These are phyloP conservation scores for Russula olivacea DNA, from an alignment of 768 basidiomycete genomes.

Conservation along the genomic window DNA sequence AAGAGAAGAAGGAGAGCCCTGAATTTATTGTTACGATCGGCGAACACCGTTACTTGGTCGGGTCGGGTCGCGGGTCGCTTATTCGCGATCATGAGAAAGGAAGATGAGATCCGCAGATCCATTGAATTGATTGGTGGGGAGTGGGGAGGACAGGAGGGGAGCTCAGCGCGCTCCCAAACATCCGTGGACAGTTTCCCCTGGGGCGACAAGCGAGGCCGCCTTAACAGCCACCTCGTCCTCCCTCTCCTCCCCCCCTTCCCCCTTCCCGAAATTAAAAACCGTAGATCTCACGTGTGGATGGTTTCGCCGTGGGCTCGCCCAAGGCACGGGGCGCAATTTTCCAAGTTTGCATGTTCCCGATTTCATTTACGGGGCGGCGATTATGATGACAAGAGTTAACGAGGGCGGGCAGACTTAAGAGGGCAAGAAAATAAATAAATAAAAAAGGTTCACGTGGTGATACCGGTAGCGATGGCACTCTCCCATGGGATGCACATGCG, in stretches of 20 bases:
- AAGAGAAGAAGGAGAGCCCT: not conserved
- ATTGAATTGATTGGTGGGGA: not conserved
- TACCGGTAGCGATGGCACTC: no score
- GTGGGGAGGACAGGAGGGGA: not conserved
- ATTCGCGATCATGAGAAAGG: not conserved
- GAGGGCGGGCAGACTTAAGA: slow-evolving; percentile 4
- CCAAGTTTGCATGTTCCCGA: not conserved
- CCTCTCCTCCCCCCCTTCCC: no score
- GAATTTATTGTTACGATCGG: slow-evolving; percentile 21
- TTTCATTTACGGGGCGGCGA: not conserved
- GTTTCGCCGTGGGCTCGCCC: not conserved
- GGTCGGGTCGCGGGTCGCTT: no score
- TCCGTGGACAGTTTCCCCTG: no score
- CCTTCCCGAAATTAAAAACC: not conserved
- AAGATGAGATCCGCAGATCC: slow-evolving; percentile 10
- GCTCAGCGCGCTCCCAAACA: no score
- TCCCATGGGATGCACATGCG: no score
- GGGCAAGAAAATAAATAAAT: not conserved
- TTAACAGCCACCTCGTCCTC: not conserved
- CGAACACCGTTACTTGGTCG: not conserved
- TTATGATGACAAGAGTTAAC: no score
- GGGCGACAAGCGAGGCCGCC: not conserved
- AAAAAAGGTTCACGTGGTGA: not conserved
- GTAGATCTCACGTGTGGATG: not conserved
- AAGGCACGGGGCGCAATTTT: not conserved